Base-by-base conservation (phyloP, 2,329 filamentous ascomycete species). In the Tolypocladium tropicale region DNA sequence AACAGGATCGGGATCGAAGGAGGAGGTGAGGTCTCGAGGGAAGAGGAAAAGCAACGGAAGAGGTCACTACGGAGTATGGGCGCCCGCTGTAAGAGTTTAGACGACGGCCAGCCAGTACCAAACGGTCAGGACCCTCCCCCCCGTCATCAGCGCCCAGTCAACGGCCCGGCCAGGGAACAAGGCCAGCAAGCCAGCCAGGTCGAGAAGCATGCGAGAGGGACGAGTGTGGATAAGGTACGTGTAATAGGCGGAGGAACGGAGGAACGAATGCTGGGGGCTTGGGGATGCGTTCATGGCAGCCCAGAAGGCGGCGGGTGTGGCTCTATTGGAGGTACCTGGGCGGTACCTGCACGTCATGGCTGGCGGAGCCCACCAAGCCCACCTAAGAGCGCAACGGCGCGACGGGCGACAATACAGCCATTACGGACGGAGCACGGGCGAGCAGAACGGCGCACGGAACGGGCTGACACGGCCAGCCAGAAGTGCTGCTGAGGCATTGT, bases 221-320 rank as follows among this genome's bases (percentile, higher is more conserved):
- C 25, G 36, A 37, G 54, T 55, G 53, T 39, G 51, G 41, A 57
- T 43, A n/a, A n/a, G n/a, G n/a, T n/a, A n/a, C n/a, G n/a, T n/a
- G n/a, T n/a, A n/a, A n/a, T n/a, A 51, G 34, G n/a, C 32, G 37
- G 55, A 56, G 55, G 46, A 58, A 58, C 43, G 56, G 52, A 55
- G 46, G 21, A 39, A 52, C 36, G 33, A 53, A 55, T 48, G 55
- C 52, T 53, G 37, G 41, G 48, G 14, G 21, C n/a, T n/a, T n/a
- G 30, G 37, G 49, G 53, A 52, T 53, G 55, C 30, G 36, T 52
- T 55, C 37, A 55, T 51, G 43, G 43, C 12, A 28, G 23, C 6
- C 6, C 16, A 9, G 41, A 28, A n/a, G n/a, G n/a, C n/a, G 46
- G 7, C 25, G 46, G 46, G 46, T 12, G 46, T 50, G 46, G 28